Base-by-base conservation (phyloP, 2,329 filamentous ascomycete species). In the Knufia petricola region DNA sequence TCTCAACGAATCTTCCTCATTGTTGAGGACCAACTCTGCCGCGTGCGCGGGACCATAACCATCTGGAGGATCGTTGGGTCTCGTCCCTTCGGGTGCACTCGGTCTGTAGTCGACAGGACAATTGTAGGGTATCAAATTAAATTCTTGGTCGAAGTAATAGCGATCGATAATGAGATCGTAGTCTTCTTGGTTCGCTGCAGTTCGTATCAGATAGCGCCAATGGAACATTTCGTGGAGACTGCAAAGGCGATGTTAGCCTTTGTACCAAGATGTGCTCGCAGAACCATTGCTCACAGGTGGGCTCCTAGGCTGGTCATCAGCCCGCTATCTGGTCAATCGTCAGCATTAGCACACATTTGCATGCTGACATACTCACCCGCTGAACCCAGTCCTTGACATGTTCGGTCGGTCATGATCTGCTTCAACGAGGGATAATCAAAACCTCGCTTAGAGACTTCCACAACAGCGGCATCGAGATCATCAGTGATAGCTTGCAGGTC, bases 231-330 rank as follows among this genome's bases (percentile, higher is more conserved):
- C 41, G 19, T 32, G 15, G 3, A 32, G 26, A 28, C 12, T 28
- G 26, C 26, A n/a, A n/a, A n/a, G n/a, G n/a, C n/a, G n/a, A n/a
- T n/a, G n/a, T n/a, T n/a, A n/a, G n/a, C n/a, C n/a, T n/a, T n/a
- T n/a, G n/a, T n/a, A n/a, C n/a, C n/a, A n/a, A n/a, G n/a, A n/a
- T n/a, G n/a, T n/a, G n/a, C n/a, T n/a, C n/a, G n/a, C n/a, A n/a
- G n/a, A n/a, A n/a, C n/a, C n/a, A n/a, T n/a, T n/a, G n/a, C n/a
- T n/a, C n/a, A n/a, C n/a, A 28, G 3, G 17, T 32, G 24, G 15
- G 41, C 41, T 31, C 41, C 41, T 3, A 44, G 28, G n/a, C 21
- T 19, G 3, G 41, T 44, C 24, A 44, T 44, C 13, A 44, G 26
- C 4, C 41, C 41, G 26, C 3, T 32, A 21, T 44, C 24, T 31